Conservation (phyloP, 495 filamentous ascomycete genomes). For the Tuber brumale region DNA sequence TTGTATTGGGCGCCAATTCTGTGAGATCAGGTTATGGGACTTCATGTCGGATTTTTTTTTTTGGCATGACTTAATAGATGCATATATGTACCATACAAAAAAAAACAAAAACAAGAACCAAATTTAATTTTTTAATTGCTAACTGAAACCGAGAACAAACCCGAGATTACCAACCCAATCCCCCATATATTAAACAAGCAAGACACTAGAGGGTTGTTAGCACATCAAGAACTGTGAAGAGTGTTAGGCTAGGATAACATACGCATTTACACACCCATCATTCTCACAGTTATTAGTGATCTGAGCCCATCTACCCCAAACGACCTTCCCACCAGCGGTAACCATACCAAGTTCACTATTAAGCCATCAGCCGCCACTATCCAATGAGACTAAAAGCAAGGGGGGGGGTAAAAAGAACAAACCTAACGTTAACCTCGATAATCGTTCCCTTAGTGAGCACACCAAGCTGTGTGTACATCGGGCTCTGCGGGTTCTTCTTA, state of each 20-base stretch:
- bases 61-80: neutral
- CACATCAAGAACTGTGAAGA: neutral
- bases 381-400: neutral
- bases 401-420: neutral
- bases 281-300: constrained; percentile 70
- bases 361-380: neutral
- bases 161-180: neutral
- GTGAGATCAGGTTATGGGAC: neutral
- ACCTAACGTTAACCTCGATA: constrained; percentile 83
- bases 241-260: constrained; percentile 6
- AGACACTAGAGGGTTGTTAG: neutral
- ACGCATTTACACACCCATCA: constrained; percentile 71
- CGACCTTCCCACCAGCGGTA: constrained; percentile 85
- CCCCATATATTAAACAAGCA: neutral
- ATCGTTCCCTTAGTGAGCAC: constrained; percentile 93
- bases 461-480: constrained; percentile 88
- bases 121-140: neutral
- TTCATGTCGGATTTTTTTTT: neutral
- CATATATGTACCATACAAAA: neutral
- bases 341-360: constrained; percentile 75
- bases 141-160: neutral
- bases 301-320: constrained; percentile 84
- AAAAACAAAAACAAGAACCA: neutral
- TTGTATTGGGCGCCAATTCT: neutral
- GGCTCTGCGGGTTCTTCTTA: constrained; percentile 97